A percentile compares a stretch with the other conserved stretches of the same genome.
These are phyloP conservation scores for Trichosporon faecale DNA, from an alignment of 1,284 basidiomycete genomes.

Conservation along the genomic window DNA sequence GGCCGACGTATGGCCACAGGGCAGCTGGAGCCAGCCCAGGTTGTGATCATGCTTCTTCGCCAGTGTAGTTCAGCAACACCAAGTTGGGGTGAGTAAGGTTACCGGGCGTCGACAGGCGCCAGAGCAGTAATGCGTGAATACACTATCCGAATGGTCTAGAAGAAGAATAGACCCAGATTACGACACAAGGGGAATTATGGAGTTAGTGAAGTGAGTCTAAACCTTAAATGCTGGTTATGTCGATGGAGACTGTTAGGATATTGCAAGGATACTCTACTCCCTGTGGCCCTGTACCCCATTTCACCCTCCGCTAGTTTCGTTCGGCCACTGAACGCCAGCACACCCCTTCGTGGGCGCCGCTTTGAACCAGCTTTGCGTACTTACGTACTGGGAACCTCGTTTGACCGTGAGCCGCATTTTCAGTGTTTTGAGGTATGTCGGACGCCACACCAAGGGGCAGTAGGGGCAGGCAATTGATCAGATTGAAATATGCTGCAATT, in stretches of 20 bases:
- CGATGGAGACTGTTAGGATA: conserved; percentile 2
- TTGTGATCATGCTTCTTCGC: background rate
- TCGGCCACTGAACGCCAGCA: background rate
- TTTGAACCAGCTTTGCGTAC: background rate
- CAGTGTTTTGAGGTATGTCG: conserved; percentile 6
- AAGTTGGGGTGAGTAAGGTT: background rate
- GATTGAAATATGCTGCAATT: conserved; percentile 3
- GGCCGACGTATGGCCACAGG: background rate
- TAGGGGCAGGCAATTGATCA: background rate
- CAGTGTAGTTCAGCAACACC: background rate
- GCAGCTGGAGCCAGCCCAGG: background rate
- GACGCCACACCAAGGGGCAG: conserved; percentile 4
- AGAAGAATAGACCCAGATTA: background rate
- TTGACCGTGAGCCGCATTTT: background rate
- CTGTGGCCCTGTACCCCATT: background rate
- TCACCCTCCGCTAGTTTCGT: background rate
- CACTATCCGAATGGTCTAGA: background rate
- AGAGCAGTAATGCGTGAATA: background rate
- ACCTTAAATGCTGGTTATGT: background rate
- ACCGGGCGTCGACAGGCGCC: background rate
- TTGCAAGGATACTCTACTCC: background rate
- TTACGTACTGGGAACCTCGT: background rate
- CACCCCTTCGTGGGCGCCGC: background rate
- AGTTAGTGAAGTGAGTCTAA: conserved; percentile 2
- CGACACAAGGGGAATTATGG: conserved; percentile 6